Conservation (phyloP, 345 rosid species). For the Camelina neglecta region DNA sequence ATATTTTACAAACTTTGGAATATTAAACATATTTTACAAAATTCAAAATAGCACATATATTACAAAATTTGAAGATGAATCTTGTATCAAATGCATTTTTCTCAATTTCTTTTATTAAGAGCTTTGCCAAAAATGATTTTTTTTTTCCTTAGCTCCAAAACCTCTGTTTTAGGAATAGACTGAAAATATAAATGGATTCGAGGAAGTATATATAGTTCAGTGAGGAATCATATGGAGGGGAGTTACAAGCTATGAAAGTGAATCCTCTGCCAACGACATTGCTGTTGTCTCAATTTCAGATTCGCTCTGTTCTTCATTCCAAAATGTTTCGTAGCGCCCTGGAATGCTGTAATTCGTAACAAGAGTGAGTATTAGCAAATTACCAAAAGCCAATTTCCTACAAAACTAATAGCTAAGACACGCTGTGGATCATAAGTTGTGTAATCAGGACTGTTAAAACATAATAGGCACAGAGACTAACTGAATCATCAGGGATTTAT, state of each 20-base stretch:
- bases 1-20: too few relatives aligned
- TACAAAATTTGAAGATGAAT: not conserved
- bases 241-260: not conserved
- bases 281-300: slow-evolving; percentile 29
- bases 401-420: not conserved
- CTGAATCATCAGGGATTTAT: not conserved
- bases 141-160: slow-evolving; percentile 16
- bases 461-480: not conserved
- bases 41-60: too few relatives aligned
- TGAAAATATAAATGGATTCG: not conserved
- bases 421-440: not conserved
- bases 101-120: slow-evolving; percentile 27
- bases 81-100: slow-evolving; percentile 20
- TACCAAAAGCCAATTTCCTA: not conserved
- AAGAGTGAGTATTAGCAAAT: slow-evolving; percentile 24
- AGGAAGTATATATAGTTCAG: slow-evolving; percentile 2
- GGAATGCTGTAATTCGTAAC: slow-evolving; percentile 53
- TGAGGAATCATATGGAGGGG: not conserved
- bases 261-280: slow-evolving; percentile 1
- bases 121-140: slow-evolving; percentile 25
- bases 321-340: slow-evolving; percentile 49
- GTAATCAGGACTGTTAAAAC: not conserved
- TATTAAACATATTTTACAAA: too few relatives aligned
- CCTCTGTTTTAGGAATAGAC: slow-evolving; percentile 12
- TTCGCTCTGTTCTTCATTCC: slow-evolving; percentile 64